Evolutionary conservation across 768 basidiomycete genomes (phyloP), one percentile per base, ranked within the genome.

Genomic region (Calvatia gigantea): DNA sequence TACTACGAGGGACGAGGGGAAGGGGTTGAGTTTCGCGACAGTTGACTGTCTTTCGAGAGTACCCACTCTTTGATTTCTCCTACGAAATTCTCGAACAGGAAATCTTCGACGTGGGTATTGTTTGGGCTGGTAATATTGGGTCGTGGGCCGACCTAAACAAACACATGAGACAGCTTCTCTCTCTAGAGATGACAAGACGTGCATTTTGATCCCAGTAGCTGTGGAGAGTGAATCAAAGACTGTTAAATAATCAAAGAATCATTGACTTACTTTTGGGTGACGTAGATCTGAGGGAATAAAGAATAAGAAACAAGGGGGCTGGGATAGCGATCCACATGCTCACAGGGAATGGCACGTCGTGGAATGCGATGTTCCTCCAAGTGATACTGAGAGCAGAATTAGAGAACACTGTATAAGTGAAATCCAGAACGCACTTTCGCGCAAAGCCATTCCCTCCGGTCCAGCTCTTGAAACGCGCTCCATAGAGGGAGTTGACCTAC

Each of bases 391-490:
- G 37, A 28, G 2, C n/a, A 39, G 21, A 28, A 6, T 31, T 29
- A 61, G 27, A n/a, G 28, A 4, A 9, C 32, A 38, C 6, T 31
- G 23, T 45, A 3, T 1, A 42, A 37, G 27, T 43, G 11, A 14
- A 12, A 2, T 6, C 23, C 38, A 28, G n/a, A 28, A 60, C 75
- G 5, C 57, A 83, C 83, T 85, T 85, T 42, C 74, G 67, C 1
- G 81, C 82, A 2, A 79, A 51, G 0, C 84, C 84, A 54, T 82
- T 81, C 29, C 83, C 84, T 0, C 83, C 83, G 0, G 80, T 78
- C 82, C 82, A 85, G 62, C 84, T 85, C 70, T 85, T 85, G 71
- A 85, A 86, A 8, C 83, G 76, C n/a, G 83, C 83, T 6, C 70
- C 83, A 54, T 84, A 84, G 2, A 84, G 66, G 0, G 75, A 66